Base-by-base conservation (phyloP, 2,329 filamentous ascomycete species). In the Aspergillus oerlinghausenensis region DNA sequence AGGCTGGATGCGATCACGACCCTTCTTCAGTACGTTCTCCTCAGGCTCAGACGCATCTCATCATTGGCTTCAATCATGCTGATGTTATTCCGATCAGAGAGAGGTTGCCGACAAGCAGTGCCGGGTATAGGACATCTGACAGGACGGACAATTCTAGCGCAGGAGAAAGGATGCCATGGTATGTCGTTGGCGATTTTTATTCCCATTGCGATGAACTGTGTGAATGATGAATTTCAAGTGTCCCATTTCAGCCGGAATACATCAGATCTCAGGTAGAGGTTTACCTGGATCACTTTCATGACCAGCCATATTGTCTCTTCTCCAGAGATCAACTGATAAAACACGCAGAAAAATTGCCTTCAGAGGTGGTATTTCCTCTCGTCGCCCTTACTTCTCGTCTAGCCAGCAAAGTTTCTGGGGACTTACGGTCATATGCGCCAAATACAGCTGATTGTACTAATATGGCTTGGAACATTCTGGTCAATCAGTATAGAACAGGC, bases 221-320 rank as follows among this genome's bases (percentile, higher is more conserved):
- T 14, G 32, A 53, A 8, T 54, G 21, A 56, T 35, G 35, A 17
- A 14, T 14, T 32, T 43, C 14, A 45, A 54, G 49, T 29, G 32
- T 21, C 4, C 26, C 25, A 8, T 28, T 61, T 25, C 50, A 57
- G 0, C 23, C 35, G 4, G 52, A 53, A 2, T 59, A 62, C 17
- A 52, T 66, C 23, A 51, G 61, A 51, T 54, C 58, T 3, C 60
- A 67, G 43, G 61, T 67, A 4, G 52, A 65, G 1, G 54, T 57
- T 5, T 67, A 66, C 40, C 50, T 67, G 14, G 55, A 32, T 19
- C 54, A 64, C 35, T 65, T 67, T 14, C 65, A 67, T 47, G 65
- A 67, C 51, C 65, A 67, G 49, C 65, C 65, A 5, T 67, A 66
- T 35, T 66, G 65, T 47, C 59, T 63, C 3, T 67, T 67, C 26